Evolutionary conservation across 176 grass and related monocot species (phyloP).

Genomic region (Lolium perenne): DNA sequence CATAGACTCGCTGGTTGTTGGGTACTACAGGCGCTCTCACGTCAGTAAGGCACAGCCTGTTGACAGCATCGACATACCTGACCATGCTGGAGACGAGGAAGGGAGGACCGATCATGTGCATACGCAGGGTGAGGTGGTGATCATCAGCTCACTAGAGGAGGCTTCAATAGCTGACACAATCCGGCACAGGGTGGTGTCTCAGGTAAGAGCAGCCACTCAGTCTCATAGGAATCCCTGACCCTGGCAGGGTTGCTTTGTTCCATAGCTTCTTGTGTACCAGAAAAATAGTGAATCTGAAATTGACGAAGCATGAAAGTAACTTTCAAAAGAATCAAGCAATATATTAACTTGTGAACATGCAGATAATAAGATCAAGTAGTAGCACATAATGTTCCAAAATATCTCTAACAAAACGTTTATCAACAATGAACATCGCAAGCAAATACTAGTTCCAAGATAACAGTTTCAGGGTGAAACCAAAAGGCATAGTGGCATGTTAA

Average conservation of each 20-base stretch:
- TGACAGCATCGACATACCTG: conserved; percentile 52
- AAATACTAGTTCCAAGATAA: neutral
- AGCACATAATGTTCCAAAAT: conserved; percentile 18
- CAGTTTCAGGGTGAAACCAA: conserved; percentile 1
- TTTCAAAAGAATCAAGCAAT: neutral
- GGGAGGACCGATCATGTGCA: conserved; percentile 42
- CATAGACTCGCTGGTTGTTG: conserved; percentile 87
- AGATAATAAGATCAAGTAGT: conserved; percentile 24
- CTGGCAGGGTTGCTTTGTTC: conserved; percentile 11
- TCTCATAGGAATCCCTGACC: conserved; percentile 9
- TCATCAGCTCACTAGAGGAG: conserved; percentile 49
- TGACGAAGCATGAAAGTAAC: neutral
- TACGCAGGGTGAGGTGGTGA: conserved; percentile 42
- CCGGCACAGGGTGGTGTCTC: conserved; percentile 84
- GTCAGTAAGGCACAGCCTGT: conserved; percentile 85
- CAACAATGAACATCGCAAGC: neutral
- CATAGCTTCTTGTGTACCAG: neutral
- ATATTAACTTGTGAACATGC: neutral
- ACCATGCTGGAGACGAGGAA: conserved; percentile 35
- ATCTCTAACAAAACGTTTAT: conserved; percentile 5
- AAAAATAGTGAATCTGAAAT: neutral
- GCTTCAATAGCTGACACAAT: conserved; percentile 65
- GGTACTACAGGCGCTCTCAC: conserved; percentile 80
- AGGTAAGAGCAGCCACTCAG: conserved; percentile 59
- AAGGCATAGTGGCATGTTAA: conserved; percentile 17